Conservation (phyloP, 768 basidiomycete species). For the Leccinum rimulosum region DNA sequence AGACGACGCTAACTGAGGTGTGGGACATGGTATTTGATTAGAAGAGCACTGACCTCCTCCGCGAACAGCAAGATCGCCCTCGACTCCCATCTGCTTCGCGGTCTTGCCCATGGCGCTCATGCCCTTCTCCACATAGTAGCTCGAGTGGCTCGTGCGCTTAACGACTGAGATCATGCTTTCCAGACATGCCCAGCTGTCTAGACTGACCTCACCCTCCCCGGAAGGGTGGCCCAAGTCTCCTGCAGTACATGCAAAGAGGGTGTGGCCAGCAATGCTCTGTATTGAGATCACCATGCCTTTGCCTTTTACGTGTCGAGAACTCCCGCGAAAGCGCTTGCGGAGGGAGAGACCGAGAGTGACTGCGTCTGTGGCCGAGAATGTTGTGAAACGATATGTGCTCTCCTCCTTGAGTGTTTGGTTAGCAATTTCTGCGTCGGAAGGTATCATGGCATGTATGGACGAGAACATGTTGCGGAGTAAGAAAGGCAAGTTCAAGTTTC, state of each 20-base stretch:
- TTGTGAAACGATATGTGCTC: constrained; percentile 62
- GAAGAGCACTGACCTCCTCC: constrained; percentile 65
- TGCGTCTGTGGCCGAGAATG: constrained; percentile 76
- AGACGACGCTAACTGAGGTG: constrained; percentile 2
- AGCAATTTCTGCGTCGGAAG: constrained; percentile 71
- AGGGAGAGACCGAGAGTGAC: constrained; percentile 77
- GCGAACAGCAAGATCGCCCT: constrained; percentile 59
- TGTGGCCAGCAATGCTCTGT: constrained; percentile 76
- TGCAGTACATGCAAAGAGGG: constrained; percentile 78
- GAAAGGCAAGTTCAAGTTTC: not conserved
- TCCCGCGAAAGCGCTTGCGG: constrained; percentile 78
- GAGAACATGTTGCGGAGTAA: constrained; percentile 50
- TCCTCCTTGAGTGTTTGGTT: constrained; percentile 72
- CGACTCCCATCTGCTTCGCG: constrained; percentile 66
- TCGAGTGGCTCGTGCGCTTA: constrained; percentile 77
- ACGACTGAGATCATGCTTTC: constrained; percentile 82
- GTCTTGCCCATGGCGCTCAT: constrained; percentile 83
- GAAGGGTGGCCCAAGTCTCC: constrained; percentile 70
- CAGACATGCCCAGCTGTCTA: constrained; percentile 77
- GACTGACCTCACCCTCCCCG: constrained; percentile 70
- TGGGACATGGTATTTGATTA: not conserved
- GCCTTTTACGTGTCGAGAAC: constrained; percentile 67
- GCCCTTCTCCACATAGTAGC: constrained; percentile 83
- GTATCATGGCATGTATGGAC: constrained; percentile 58
- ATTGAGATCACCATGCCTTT: constrained; percentile 81